Percentiles rank a stretch among this genome's conserved stretches.
These are phyloP conservation scores for Aureobasidium uvarum DNA, from an alignment of 2,329 filamentous ascomycete species.

Conservation along the genomic window DNA sequence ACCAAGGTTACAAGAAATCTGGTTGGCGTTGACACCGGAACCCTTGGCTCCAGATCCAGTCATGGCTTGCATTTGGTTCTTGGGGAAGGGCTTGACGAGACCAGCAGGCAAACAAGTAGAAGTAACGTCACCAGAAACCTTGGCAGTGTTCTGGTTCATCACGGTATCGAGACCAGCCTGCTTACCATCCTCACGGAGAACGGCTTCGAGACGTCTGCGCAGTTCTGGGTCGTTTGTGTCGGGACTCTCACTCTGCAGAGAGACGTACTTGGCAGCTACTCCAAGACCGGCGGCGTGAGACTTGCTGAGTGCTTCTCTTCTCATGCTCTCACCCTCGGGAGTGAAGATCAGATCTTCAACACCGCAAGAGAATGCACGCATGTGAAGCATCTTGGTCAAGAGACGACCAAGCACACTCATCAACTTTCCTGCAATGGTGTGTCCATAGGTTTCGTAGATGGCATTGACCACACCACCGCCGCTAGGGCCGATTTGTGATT, in stretches of 20 bases:
- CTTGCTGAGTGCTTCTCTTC: constrained; percentile 65
- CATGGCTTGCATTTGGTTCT: constrained; percentile 99
- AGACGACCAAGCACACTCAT: constrained; percentile 87
- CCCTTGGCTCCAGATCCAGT: constrained; percentile 96
- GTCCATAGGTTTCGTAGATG: constrained; percentile 89
- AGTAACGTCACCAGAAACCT: constrained; percentile 77
- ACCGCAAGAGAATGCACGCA: constrained; percentile 94
- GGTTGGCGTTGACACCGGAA: constrained; percentile 86
- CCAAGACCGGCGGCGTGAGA: constrained; percentile 70
- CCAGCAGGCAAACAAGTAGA: constrained; percentile 74
- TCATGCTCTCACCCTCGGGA: constrained; percentile 67
- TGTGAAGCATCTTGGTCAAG: constrained; percentile 83
- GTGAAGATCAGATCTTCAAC: constrained; percentile 94
- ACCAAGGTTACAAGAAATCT: constrained; percentile 96
- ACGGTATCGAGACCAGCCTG: constrained; percentile 86
- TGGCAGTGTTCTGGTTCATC: constrained; percentile 67
- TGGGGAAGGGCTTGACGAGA: constrained; percentile 87
- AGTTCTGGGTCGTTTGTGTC: constrained; percentile 69
- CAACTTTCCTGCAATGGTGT: constrained; percentile 78
- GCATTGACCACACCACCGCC: constrained; percentile 86
- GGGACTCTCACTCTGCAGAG: constrained; percentile 64
- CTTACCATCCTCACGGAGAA: constrained; percentile 86
- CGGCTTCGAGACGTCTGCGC: constrained; percentile 76
- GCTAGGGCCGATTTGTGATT: constrained; percentile 87
- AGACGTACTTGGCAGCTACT: constrained; percentile 85